Evolutionary conservation across 2,329 filamentous ascomycete genomes (phyloP).

Genomic region (Stromatinia cepivora): DNA sequence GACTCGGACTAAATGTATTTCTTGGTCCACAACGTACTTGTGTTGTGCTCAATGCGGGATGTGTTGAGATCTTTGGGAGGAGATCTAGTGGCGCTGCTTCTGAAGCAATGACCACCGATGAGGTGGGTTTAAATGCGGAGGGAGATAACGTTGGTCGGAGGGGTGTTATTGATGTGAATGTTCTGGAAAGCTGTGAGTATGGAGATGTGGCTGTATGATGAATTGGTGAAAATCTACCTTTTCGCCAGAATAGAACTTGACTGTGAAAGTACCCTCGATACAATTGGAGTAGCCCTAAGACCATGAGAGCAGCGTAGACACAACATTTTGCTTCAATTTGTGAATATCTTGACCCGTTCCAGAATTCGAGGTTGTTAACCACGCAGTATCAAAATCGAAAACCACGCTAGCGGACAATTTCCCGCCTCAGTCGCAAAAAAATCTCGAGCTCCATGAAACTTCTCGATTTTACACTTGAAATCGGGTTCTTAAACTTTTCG

Average conservation of each 20-base stretch:
- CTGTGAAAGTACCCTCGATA: slow-evolving; percentile 24
- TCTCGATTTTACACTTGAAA: not conserved
- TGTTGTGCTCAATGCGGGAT: slow-evolving; percentile 37
- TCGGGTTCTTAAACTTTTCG: not conserved
- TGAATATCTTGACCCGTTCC: slow-evolving; percentile 2
- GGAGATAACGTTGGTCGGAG: slow-evolving; percentile 36
- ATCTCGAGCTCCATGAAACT: slow-evolving; percentile 10
- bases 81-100: slow-evolving; percentile 32
- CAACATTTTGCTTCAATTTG: slow-evolving; percentile 34
- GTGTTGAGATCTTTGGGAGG: slow-evolving; percentile 38
- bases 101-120: not conserved
- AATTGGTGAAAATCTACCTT: slow-evolving; percentile 29
- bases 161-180: slow-evolving; percentile 39
- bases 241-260: slow-evolving; percentile 23
- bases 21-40: slow-evolving; percentile 41
- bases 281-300: slow-evolving; percentile 27
- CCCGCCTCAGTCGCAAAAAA: slow-evolving; percentile 27
- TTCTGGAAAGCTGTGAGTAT: slow-evolving; percentile 29
- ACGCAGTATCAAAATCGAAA: slow-evolving; percentile 20
- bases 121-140: slow-evolving; percentile 25
- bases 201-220: not conserved
- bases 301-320: slow-evolving; percentile 37
- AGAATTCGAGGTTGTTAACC: slow-evolving; percentile 21
- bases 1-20: slow-evolving; percentile 41
- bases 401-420: slow-evolving; percentile 29